Conservation (phyloP, 2,329 filamentous ascomycete genomes). For the Trichoderma hamatum region DNA sequence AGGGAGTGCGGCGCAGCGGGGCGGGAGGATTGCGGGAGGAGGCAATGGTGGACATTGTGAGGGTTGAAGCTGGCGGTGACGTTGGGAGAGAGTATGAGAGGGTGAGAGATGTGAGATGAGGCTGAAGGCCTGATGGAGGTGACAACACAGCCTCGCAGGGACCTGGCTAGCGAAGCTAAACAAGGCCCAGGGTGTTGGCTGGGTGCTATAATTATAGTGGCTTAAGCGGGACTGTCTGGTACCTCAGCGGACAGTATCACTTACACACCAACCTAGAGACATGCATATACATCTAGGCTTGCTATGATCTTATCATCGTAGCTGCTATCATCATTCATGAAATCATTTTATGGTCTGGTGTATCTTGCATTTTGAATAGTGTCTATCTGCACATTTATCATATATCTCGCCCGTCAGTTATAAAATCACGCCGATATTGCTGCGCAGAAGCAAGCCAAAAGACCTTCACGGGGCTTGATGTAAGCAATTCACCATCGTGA, state of each 20-base stretch:
- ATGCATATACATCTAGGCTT: not conserved
- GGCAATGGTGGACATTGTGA: conserved; percentile 65
- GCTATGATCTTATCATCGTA: too few species aligned
- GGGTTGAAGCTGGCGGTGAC: conserved; percentile 44
- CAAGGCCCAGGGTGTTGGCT: not conserved
- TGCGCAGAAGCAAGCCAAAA: not conserved
- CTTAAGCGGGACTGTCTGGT: not conserved
- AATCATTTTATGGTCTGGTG: too few species aligned
- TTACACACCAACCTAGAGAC: too few species aligned
- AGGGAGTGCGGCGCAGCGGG: conserved; percentile 61
- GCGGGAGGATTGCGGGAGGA: conserved; percentile 62
- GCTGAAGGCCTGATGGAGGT: not conserved
- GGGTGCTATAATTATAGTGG: not conserved
- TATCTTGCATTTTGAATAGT: too few species aligned
- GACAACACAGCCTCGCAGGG: conserved; percentile 14
- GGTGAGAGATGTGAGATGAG: not conserved
- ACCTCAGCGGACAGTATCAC: not conserved
- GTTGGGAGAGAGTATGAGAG: not conserved
- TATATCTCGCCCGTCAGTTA: too few species aligned
- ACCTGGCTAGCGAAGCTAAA: not conserved
- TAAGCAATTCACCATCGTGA: not conserved
- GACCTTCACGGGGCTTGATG: not conserved
- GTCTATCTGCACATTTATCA: too few species aligned
- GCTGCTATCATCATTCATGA: too few species aligned
- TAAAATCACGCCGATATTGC: not conserved